phyloP scores from a whole-genome alignment of 1,284 basidiomycete genomes.

The Stereum hirsutum region DNA sequence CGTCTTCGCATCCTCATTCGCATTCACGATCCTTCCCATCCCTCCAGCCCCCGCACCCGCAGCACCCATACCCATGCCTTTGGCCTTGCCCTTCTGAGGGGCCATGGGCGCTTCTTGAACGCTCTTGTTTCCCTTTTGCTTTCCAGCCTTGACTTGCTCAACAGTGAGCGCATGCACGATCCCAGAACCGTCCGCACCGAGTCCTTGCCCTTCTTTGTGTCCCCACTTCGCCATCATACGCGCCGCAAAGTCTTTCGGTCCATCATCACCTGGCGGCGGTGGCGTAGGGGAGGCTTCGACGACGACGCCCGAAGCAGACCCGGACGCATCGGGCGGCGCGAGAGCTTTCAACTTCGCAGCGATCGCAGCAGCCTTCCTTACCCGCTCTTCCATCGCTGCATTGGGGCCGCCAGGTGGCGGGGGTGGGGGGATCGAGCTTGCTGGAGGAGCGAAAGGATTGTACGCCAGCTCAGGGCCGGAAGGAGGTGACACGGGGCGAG shows the following conservation, averaged over 20 bases:
- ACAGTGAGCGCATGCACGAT: slow-evolving; percentile 84
- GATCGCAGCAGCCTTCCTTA: slow-evolving; percentile 65
- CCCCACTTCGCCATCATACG: slow-evolving; percentile 91
- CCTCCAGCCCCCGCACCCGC: slow-evolving; percentile 44
- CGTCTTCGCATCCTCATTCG: slow-evolving; percentile 69
- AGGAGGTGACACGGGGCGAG: neutral
- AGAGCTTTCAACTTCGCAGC: slow-evolving; percentile 63
- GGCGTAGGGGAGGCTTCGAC: slow-evolving; percentile 19
- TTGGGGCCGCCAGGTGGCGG: slow-evolving; percentile 23
- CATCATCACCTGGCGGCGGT: slow-evolving; percentile 20
- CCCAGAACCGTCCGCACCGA: slow-evolving; percentile 76
- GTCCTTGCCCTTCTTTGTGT: slow-evolving; percentile 85
- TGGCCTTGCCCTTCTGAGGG: slow-evolving; percentile 19
- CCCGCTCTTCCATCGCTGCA: slow-evolving; percentile 40
- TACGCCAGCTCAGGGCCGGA: slow-evolving; percentile 27
- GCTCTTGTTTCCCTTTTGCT: slow-evolving; percentile 27
- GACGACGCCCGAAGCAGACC: slow-evolving; percentile 15
- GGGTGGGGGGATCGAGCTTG: slow-evolving; percentile 35
- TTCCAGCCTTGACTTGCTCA: slow-evolving; percentile 48
- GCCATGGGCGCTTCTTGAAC: too few relatives aligned
- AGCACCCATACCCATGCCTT: slow-evolving; percentile 25
- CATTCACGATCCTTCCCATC: slow-evolving; percentile 83
- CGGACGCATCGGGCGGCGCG: slow-evolving; percentile 28
- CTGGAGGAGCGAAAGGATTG: slow-evolving; percentile 56
- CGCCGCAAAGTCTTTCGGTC: slow-evolving; percentile 60